These are phyloP conservation scores for Stereocaulon alpinum DNA, from an alignment of 495 filamentous ascomycete genomes.

Conservation along the genomic window DNA sequence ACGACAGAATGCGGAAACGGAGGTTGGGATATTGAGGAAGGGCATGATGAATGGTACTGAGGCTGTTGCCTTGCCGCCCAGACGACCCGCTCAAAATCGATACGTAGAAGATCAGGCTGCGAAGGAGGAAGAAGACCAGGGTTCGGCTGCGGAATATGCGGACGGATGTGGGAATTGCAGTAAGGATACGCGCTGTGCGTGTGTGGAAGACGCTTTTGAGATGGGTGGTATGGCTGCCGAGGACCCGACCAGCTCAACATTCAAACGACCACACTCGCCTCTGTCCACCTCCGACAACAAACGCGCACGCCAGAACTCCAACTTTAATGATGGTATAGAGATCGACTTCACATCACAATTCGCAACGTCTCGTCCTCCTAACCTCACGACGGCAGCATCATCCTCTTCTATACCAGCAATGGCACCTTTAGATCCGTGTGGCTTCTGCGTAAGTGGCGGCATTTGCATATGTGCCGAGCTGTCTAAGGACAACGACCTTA, in stretches of 20 bases:
- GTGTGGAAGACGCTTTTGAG: slow-evolving; percentile 55
- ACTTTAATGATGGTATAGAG: slow-evolving; percentile 49
- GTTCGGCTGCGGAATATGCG: slow-evolving; percentile 27
- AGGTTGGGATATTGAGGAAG: slow-evolving; percentile 34
- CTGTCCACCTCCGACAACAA: slow-evolving; percentile 27
- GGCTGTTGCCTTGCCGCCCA: slow-evolving; percentile 25
- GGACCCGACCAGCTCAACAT: background rate
- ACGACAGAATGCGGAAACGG: slow-evolving; percentile 31
- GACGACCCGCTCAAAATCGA: slow-evolving; percentile 2
- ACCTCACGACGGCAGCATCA: slow-evolving; percentile 25
- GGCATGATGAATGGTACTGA: slow-evolving; percentile 19
- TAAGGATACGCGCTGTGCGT: slow-evolving; percentile 49
- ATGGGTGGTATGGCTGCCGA: slow-evolving; percentile 15
- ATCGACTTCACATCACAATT: slow-evolving; percentile 66
- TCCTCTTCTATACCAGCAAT: slow-evolving; percentile 25
- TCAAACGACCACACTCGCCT: slow-evolving; percentile 30
- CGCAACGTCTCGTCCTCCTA: slow-evolving; percentile 33
- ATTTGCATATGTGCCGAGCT: slow-evolving; percentile 78
- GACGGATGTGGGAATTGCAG: slow-evolving; percentile 58
- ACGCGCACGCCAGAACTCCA: slow-evolving; percentile 26
- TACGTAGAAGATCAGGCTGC: background rate
- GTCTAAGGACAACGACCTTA: slow-evolving; percentile 37
- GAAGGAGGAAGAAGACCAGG: background rate
- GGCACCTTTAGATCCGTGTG: slow-evolving; percentile 55
- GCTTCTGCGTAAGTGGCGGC: slow-evolving; percentile 79